phyloP scores from a whole-genome alignment of 192 early-diverging fungal genomes.

The Fimicolochytrium jonesii region DNA sequence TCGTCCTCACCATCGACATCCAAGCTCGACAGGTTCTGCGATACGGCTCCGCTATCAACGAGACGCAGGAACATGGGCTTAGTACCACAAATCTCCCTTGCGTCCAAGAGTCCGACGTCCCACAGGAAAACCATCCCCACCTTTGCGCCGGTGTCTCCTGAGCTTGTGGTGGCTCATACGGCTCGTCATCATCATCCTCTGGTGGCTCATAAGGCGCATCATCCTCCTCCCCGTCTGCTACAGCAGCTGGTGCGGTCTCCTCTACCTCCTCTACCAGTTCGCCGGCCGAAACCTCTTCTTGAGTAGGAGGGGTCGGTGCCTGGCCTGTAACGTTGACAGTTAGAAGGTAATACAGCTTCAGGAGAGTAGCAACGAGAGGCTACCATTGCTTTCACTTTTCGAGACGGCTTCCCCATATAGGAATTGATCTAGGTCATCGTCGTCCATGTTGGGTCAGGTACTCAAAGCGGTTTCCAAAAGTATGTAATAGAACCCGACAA shows the following conservation, averaged over 20 bases:
- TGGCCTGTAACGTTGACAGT: neutral
- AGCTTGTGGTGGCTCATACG: conserved; percentile 17
- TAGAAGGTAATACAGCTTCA: neutral
- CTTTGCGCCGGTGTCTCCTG: neutral
- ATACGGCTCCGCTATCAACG: neutral
- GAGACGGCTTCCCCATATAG: conserved; percentile 4
- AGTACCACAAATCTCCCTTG: neutral
- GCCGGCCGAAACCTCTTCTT: neutral
- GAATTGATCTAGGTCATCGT: conserved; percentile 20
- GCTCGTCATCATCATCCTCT: conserved; percentile 17
- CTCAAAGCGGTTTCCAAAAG: too few species aligned
- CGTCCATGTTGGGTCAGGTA: neutral
- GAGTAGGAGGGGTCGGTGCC: neutral
- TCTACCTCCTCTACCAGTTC: neutral
- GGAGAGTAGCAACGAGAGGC: neutral
- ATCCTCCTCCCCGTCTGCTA: neutral
- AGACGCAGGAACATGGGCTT: neutral
- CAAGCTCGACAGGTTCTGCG: conserved; percentile 45
- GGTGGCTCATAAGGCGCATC: conserved; percentile 28
- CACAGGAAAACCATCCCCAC: neutral
- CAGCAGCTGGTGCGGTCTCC: too few species aligned
- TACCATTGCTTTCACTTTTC: neutral
- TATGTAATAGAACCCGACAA: too few species aligned
- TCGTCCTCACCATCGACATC: too few species aligned
- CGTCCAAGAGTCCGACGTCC: neutral